Conservation (phyloP, 768 basidiomycete genomes). For the Russula foetens region DNA sequence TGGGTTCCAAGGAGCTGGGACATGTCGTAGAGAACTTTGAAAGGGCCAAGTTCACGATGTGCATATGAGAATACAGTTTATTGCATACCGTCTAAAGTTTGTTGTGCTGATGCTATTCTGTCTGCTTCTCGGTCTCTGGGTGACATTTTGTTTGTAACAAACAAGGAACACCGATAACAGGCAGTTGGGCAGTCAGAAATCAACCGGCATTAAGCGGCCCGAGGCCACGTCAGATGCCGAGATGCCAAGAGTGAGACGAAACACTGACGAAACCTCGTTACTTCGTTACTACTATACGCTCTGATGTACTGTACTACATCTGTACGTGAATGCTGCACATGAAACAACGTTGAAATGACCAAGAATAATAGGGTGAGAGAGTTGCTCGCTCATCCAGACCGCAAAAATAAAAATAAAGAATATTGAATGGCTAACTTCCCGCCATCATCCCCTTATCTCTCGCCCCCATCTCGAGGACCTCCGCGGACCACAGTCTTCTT, state of each 20-base stretch:
- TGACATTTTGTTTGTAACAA: background rate
- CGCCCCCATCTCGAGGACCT: slow-evolving; percentile 8
- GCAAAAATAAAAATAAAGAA: background rate
- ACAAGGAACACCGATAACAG: too few relatives aligned
- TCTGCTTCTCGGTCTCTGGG: slow-evolving; percentile 17
- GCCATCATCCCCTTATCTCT: background rate
- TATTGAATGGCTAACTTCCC: background rate
- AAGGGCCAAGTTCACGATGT: background rate
- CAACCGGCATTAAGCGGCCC: background rate
- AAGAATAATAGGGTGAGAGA: too few relatives aligned
- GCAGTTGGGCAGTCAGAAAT: too few relatives aligned
- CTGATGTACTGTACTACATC: too few relatives aligned
- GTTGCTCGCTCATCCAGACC: background rate
- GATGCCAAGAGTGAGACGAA: background rate
- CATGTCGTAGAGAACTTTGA: slow-evolving; percentile 72
- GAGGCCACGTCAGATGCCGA: background rate
- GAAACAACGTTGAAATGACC: background rate
- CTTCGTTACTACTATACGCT: too few relatives aligned
- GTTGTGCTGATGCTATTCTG: slow-evolving; percentile 25
- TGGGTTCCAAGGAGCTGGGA: slow-evolving; percentile 83
- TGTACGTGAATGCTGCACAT: background rate
- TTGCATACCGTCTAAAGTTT: slow-evolving; percentile 32
- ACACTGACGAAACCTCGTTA: too few relatives aligned
- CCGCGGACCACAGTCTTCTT: background rate
- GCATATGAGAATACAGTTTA: background rate